These are phyloP conservation scores for barley (Hordeum vulgare) DNA, from an alignment of 176 grass and related monocot species.

Conservation along the genomic window MorexV3_pseudomolecules_assembly NC_058522.1:553918465-553918964, in stretches of 20 bases:
- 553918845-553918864: constrained; percentile 22
- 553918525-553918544: neutral
- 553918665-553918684: neutral
- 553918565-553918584: neutral
- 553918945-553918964: neutral
- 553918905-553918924: constrained; percentile 4
- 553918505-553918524: neutral
- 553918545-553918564: neutral
- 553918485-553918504: neutral
- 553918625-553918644: neutral
- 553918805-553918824: neutral
- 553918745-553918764: neutral
- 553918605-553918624: neutral
- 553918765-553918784: constrained; percentile 9
- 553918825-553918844: neutral
- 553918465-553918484: neutral
- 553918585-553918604: neutral
- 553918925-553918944: constrained; percentile 14
- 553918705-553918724: constrained; percentile 37
- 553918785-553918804: neutral
- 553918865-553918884: constrained; percentile 32
- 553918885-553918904: constrained; percentile 1
- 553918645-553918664: neutral
- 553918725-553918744: constrained; percentile 21
- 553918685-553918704: constrained; percentile 3